phyloP scores from a whole-genome alignment of 768 basidiomycete genomes.

The Amylocystis lapponica region DNA sequence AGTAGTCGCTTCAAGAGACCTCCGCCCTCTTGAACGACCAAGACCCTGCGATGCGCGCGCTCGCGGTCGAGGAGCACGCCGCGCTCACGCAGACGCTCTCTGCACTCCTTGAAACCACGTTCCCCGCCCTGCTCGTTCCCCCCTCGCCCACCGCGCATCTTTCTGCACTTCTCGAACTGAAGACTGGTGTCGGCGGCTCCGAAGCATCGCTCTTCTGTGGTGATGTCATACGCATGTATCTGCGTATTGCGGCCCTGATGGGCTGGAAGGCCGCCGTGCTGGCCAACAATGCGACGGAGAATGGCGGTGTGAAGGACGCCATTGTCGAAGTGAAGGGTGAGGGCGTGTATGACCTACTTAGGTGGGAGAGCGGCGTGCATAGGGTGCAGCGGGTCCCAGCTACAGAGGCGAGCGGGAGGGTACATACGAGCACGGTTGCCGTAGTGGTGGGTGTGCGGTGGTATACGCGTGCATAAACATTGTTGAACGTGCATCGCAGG shows the following conservation, averaged over 20 bases:
- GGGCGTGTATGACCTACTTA: conserved; percentile 71
- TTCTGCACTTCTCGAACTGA: conserved; percentile 84
- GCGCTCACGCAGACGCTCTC: conserved; percentile 33
- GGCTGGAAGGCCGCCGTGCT: conserved; percentile 63
- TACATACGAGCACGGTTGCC: conserved; percentile 89
- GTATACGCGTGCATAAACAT: not conserved
- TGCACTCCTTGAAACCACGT: conserved; percentile 31
- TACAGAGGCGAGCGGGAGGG: conserved; percentile 81
- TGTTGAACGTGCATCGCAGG: conserved; percentile 47
- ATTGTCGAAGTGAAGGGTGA: conserved; percentile 74
- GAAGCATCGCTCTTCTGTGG: conserved; percentile 80
- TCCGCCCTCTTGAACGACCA: conserved; percentile 59
- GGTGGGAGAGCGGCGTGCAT: conserved; percentile 95
- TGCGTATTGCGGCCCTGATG: conserved; percentile 47
- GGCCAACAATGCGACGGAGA: conserved; percentile 49
- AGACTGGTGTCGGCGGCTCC: conserved; percentile 88
- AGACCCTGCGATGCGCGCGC: conserved; percentile 67
- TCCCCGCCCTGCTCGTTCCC: conserved; percentile 73
- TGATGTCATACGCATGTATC: conserved; percentile 80
- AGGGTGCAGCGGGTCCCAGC: conserved; percentile 91
- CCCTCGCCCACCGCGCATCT: conserved; percentile 57
- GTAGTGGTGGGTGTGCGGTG: conserved; percentile 59
- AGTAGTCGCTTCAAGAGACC: conserved; percentile 66
- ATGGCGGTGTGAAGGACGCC: conserved; percentile 72
- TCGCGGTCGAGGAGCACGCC: conserved; percentile 65